Evolutionary conservation across 768 basidiomycete species (phyloP), one percentile per base, ranked within the genome.

Genomic region (Naganishia onofrii): DNA sequence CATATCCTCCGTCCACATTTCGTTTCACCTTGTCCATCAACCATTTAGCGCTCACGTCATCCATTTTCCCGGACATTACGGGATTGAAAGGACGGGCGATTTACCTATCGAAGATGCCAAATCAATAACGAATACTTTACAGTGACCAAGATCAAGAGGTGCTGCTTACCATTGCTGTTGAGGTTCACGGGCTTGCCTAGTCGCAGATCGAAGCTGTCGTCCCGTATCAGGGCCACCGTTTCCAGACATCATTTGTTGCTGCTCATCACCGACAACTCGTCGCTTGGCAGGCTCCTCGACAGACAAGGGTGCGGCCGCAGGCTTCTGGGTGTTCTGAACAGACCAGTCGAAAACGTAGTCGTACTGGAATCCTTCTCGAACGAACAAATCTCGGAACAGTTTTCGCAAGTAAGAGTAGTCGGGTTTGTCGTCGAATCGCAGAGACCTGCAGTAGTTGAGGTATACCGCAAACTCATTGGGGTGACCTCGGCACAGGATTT

Each of bases 351-450:
- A 99, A 78, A 98, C 92, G 76, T 98, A 99, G 82, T 99, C 96
- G 81, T 99, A 99, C 84, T 97, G 93, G 85, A 91, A 97, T 67
- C 94, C 93, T 80, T 96, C 94, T 57, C 93, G 90, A 67, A 94
- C 92, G 76, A 97, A 97, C 69, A 97, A 87, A 81, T 91, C 94
- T 56, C 93, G 81, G 89, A 99, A 99, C 69, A 98, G 87, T 84
- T 99, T 99, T 84, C 96, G 92, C 9, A 99, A 87, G 84, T 99
- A 99, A 5, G 94, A 97, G 82, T 99, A 98, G 83, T 99, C 95
- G 34, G 96, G 96, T 84, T 99, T 99, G 86, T 99, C 96, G 79
- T 99, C 96, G 82, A 99, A 99, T 78, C 95, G 92, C 70, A 99
- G 90, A 52, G 95, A 94, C 68, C 96, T 92, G 71, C 94, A 95